Base-by-base conservation (phyloP, 169 alveolate species). In the Plasmodium fragile region DNA sequence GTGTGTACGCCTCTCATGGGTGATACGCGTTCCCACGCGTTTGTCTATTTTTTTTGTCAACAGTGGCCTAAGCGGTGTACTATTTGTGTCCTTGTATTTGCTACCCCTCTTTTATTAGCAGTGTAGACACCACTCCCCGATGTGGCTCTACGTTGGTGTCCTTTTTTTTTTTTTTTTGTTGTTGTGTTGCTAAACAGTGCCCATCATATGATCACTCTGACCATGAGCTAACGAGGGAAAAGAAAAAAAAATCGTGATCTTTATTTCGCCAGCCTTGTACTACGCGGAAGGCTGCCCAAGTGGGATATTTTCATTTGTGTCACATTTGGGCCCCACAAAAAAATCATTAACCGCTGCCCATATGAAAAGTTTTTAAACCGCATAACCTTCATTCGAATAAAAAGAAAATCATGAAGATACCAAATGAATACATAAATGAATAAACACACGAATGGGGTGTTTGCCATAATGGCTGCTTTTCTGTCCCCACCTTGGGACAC, bases 401-500 rank as follows among this genome's bases (percentile, higher is more conserved):
- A 49, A 49, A 49, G 25, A 65, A 25, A 22, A 65, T 65, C 30
- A 65, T 65, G 75, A 65, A 65, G n/a, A 0, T 65, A 65, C 4
- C 41, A 65, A 65, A 65, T 28, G 73, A 59, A 59, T 59, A 59
- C 30, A 59, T 6, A 59, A 59, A 59, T 59, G 36, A 65, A 65
- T 65, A 65, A 65, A 65, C 75, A 65, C 75, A 65, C 30, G 0
- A 7, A 16, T 65, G 75, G 11, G 75, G 75, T 65, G 75, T 65
- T 65, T 18, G 30, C 30, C 75, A 65, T 28, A 65, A 65, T 65
- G 75, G 75, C 36, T 22, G 13, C 5, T 65, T 65, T 18, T 22
- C 75, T 28, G 39, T 65, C 36, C 73, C 75, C 75, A 28, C 28
- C 36, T 65, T 65, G 39, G 75, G 75, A 65, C 34, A 59, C 75